Evolutionary conservation across 495 filamentous ascomycete species (phyloP), one percentile per base, ranked within the genome.

Genomic region (Xylaria acuta): DNA sequence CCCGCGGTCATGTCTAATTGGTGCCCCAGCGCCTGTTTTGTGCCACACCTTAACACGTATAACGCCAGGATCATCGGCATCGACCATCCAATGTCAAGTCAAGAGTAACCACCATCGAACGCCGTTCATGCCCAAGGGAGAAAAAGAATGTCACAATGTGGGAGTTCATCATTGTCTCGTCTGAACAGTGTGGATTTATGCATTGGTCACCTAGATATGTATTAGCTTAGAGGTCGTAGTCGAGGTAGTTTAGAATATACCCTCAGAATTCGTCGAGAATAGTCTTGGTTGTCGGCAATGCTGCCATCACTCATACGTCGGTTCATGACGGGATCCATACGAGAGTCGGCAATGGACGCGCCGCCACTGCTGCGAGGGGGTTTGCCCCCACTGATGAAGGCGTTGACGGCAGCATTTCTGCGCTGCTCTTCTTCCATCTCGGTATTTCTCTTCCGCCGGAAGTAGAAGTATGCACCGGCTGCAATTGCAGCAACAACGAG

Each of bases 241-340:
- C 30, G 12, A 60, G n/a, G 25, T 22, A 69, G 53, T 4, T n/a
- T 16, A 20, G 22, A 66, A 82, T 87, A 69, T 84, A 96, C 96
- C 90, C 96, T 93, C 79, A 99, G 86, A 80, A 99, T 97, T 77
- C 92, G 92, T 81, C 96, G 89, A 70, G 96, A 98, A 83, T 98
- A 99, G 82, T 98, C 96, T 80, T 97, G 90, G 82, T 97, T 96
- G 80, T 99, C 97, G 75, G 95, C 95, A 79, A 99, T 98, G 83
- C 95, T 98, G 75, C 95, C 96, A 81, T 95, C 93, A 82, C 96
- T 98, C 84, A 95, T 90, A 80, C 96, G 89, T 77, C 94, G 87
- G 74, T 96, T 90, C 91, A 97, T 93, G 63, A 92, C 90, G 30
- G 95, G 94, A 74, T 99, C 96, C 71, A 98, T 91, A 30, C 97